Conservation (phyloP, 805 yeast species). For the Candida mattraensis region DNA sequence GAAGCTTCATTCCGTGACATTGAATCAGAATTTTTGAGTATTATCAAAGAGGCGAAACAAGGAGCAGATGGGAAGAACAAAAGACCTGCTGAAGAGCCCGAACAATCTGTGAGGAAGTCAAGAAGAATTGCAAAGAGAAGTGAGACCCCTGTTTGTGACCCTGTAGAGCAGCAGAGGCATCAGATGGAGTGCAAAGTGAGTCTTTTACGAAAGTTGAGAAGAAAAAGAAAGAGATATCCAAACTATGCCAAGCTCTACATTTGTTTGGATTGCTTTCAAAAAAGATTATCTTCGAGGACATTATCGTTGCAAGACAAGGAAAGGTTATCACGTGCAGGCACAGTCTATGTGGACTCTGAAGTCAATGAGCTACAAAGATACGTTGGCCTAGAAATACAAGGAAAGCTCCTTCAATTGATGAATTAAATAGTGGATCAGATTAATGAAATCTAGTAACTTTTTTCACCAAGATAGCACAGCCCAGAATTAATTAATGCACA, state of each 20-base stretch:
- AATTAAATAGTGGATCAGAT: too few species aligned
- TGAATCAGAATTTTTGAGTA: constrained; percentile 25
- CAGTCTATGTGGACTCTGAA: constrained; percentile 14
- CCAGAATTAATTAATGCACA: too few species aligned
- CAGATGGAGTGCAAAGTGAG: constrained; percentile 7
- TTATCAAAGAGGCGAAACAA: constrained; percentile 4
- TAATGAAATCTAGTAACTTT: too few species aligned
- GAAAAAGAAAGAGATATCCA: constrained; percentile 22
- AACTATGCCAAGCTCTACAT: constrained; percentile 28
- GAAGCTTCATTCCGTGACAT: constrained; percentile 18
- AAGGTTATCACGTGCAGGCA: constrained; percentile 2
- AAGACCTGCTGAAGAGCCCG: constrained; percentile 36
- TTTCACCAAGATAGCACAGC: too few species aligned
- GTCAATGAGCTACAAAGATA: constrained; percentile 17
- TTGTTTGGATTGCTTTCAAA: constrained; percentile 26
- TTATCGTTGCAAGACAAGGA: too few species aligned
- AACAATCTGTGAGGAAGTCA: constrained; percentile 33
- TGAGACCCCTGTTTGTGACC: constrained; percentile 6
- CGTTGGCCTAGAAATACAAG: too few species aligned
- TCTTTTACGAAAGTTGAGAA: constrained; percentile 20
- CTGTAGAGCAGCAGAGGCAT: constrained; percentile 1
- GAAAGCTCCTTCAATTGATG: too few species aligned
- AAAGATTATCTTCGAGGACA: constrained; percentile 14
- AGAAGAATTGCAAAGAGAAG: constrained; percentile 33
- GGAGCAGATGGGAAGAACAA: constrained; percentile 19